These are phyloP conservation scores for Circinella minor DNA, from an alignment of 371 early-diverging fungal genomes.

Conservation along the genomic window DNA sequence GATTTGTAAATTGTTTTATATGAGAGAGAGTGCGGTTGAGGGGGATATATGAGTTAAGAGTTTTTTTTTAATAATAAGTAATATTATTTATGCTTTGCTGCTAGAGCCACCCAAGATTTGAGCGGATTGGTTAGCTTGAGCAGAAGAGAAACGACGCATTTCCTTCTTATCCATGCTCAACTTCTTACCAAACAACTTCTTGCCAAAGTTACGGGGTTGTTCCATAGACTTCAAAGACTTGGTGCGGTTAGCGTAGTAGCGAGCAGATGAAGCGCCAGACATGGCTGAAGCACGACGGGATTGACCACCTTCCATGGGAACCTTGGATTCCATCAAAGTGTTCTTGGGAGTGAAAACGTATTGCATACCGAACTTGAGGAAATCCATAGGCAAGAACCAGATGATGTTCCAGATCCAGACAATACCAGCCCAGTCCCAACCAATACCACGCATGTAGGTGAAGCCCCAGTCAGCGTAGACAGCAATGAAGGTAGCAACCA, in stretches of 20 bases:
- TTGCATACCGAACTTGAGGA: conserved; percentile 77
- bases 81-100: conserved; percentile 3
- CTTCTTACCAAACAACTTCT: conserved; percentile 45
- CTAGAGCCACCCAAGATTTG: conserved; percentile 28
- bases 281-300: conserved; percentile 55
- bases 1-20: not conserved
- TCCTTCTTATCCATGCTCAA: conserved; percentile 54
- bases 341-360: conserved; percentile 58
- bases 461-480: conserved; percentile 69
- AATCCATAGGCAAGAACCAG: conserved; percentile 77
- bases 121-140: conserved; percentile 43
- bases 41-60: not conserved
- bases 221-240: conserved; percentile 46
- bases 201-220: conserved; percentile 49
- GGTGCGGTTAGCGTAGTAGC: conserved; percentile 58
- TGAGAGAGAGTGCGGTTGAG: not conserved
- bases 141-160: conserved; percentile 59
- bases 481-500: conserved; percentile 64
- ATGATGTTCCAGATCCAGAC: conserved; percentile 83
- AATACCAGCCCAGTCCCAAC: conserved; percentile 66
- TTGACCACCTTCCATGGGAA: conserved; percentile 34
- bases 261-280: conserved; percentile 49
- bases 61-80: too few species aligned
- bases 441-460: conserved; percentile 60
- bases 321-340: conserved; percentile 38